phyloP scores from a whole-genome alignment of 352 stramenopile genomes.

The Pythium monospermum region DNA sequence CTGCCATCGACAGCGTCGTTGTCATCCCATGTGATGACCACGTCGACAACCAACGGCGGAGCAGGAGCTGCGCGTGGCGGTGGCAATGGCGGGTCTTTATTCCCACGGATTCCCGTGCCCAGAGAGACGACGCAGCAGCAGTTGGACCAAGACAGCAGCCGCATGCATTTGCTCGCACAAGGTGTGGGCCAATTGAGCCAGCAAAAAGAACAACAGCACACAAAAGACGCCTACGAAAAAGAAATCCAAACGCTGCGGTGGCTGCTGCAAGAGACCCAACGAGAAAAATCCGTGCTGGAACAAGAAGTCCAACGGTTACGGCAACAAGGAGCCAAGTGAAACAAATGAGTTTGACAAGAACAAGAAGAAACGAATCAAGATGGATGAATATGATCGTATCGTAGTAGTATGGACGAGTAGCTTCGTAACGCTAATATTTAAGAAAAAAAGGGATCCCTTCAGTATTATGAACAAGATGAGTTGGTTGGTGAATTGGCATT shows the following conservation, averaged over 20 bases:
- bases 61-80: too few relatives aligned
- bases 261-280: slow-evolving; percentile 67
- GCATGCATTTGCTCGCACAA: slow-evolving; percentile 66
- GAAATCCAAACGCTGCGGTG: slow-evolving; percentile 59
- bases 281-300: slow-evolving; percentile 61
- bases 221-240: slow-evolving; percentile 54
- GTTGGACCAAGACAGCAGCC: slow-evolving; percentile 34
- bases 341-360: background rate
- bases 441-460: too few relatives aligned
- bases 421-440: slow-evolving; percentile 14
- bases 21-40: slow-evolving; percentile 5
- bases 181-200: slow-evolving; percentile 58
- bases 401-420: too few relatives aligned
- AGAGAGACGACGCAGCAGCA: too few relatives aligned
- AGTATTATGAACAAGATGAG: too few relatives aligned
- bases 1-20: slow-evolving; percentile 32
- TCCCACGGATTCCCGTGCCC: slow-evolving; percentile 31
- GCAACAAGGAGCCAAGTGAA: slow-evolving; percentile 26
- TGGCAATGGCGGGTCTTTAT: too few relatives aligned
- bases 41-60: slow-evolving; percentile 1
- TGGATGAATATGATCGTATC: too few relatives aligned
- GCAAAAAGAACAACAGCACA: slow-evolving; percentile 34
- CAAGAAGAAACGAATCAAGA: background rate
- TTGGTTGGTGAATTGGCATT: too few relatives aligned
- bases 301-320: slow-evolving; percentile 64